Conservation (phyloP, 1,284 basidiomycete species). For the Rhodotorula sp. region DNA sequence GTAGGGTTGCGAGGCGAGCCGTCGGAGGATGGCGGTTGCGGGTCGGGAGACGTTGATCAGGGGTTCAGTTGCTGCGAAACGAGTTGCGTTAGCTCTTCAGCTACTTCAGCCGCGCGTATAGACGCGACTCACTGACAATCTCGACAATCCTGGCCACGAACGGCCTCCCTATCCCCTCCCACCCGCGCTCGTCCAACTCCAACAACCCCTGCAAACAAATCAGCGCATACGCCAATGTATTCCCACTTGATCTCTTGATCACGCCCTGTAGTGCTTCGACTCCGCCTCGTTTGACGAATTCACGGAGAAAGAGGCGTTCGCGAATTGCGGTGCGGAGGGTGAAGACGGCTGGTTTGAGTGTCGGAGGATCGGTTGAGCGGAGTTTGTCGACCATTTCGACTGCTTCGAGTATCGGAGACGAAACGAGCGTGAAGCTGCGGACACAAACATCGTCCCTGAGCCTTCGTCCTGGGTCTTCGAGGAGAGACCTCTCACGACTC, state of each 20-base stretch:
- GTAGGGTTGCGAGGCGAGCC: slow-evolving; percentile 63
- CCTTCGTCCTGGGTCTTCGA: not conserved
- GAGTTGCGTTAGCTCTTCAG: not conserved
- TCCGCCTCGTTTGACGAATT: slow-evolving; percentile 78
- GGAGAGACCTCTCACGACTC: not conserved
- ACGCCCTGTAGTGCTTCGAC: slow-evolving; percentile 71
- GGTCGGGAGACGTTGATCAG: slow-evolving; percentile 94
- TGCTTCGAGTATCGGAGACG: slow-evolving; percentile 76
- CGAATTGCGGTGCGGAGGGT: slow-evolving; percentile 81
- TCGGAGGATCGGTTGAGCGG: slow-evolving; percentile 56
- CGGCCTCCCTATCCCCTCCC: slow-evolving; percentile 65
- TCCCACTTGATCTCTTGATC: slow-evolving; percentile 69
- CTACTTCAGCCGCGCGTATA: not conserved
- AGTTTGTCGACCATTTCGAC: slow-evolving; percentile 75
- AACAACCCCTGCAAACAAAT: slow-evolving; percentile 81
- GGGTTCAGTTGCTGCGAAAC: slow-evolving; percentile 59
- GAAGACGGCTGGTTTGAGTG: slow-evolving; percentile 67
- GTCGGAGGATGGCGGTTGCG: slow-evolving; percentile 87
- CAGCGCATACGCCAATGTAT: slow-evolving; percentile 81
- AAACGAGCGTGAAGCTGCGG: slow-evolving; percentile 62
- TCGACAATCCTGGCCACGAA: slow-evolving; percentile 72
- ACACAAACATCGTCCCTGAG: not conserved
- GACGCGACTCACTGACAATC: slow-evolving; percentile 58
- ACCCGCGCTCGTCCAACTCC: slow-evolving; percentile 72
- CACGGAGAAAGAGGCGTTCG: slow-evolving; percentile 83